Base-by-base conservation (phyloP, 257 asterid species). In the Solanum pinnatisectum region DNA sequence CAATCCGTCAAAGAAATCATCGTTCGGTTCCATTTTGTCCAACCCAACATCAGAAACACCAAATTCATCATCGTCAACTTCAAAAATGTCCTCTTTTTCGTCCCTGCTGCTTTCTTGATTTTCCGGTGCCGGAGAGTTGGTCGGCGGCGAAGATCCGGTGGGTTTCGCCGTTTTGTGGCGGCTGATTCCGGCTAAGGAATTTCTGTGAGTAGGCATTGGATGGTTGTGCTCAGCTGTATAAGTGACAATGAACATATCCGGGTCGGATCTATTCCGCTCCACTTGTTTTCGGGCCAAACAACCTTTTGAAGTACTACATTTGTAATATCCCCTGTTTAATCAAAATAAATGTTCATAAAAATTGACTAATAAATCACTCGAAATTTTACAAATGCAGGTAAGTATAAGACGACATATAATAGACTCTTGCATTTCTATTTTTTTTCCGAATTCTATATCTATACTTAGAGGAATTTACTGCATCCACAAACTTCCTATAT, bases 241-340 rank as follows among this genome's bases (percentile, higher is more conserved):
- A 27, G 96, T 93, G 22, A 94, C 87, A 10, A 92, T 90, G 89
- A 94, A 94, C 93, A 93, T 93, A 42, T 90, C 90, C 83, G 94
- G 94, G 89, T 93, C 94, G 83, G 94, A 89, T 87, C 89, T 88
- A 46, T 91, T 88, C 77, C 94, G 90, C 95, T 94, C 96, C 88
- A 94, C 96, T 92, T 94, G 96, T 39, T 93, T 94, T 39, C 96
- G 83, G 30, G 96, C 96, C 94, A 90, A 79, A 93, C 96, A 94
- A 0, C 92, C 93, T 74, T 93, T 94, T 71, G 89, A 92, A 5
- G 94, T 92, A 88, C 96, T 94, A 87, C 96, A 94, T 89, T 77
- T 92, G 89, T 94, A 94, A 85, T 93, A 94, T 33, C 94, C 92
- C 90, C 96, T 94, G 91, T 88, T 90, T 20, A 68, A 23, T 88